Base-by-base conservation (phyloP, 2,329 filamentous ascomycete genomes). In the Paracamarosporium sp. region DNA sequence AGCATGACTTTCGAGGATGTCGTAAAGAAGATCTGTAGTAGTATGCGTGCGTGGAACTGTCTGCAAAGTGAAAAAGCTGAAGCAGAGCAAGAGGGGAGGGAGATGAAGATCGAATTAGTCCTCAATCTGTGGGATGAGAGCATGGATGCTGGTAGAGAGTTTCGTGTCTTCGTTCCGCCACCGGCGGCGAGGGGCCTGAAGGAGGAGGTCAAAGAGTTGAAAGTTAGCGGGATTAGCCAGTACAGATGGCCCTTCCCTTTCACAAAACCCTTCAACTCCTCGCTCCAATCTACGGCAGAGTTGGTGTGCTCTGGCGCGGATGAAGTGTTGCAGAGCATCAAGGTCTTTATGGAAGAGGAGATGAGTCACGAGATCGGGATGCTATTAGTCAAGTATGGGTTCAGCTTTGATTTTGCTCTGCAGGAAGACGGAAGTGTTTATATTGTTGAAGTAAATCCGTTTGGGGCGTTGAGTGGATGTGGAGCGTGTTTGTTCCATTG, bases 401-500 rank as follows among this genome's bases (percentile, higher is more conserved):
- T 82, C 44, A 75, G 73, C 4, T 82, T 83, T 57, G 80, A 83
- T 59, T 65, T 81, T 15, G 68, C 76, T 15, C 78, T 75, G 45
- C 68, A 79, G 25, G 68, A 77, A 35, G 60, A 65, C 3, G 52
- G 50, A 0, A 55, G 61, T 1, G 57, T 61, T 0, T 61, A 74
- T 65, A 63, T 82, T n/a, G 71, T 83, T 13, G 78, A 83, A 63
- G 65, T 82, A 33, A 82, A 82, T 53, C 74, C 73, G 1, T 83
- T 82, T 62, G 80, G 81, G 0, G 75, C 73, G 1, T 70, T 77
- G 59, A 80, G 77, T 22, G 75, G 73, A 3, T 82, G 79, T 66
- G 79, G 81, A 7, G 78, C 76, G 25, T 82, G 78, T 60, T 63
- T 83, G 25, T 83, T 81, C 57, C 76, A 82, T 13, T 83, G 80